phyloP scores from a whole-genome alignment of 805 yeast genomes.

The Isabelozyma rhagii region DNA sequence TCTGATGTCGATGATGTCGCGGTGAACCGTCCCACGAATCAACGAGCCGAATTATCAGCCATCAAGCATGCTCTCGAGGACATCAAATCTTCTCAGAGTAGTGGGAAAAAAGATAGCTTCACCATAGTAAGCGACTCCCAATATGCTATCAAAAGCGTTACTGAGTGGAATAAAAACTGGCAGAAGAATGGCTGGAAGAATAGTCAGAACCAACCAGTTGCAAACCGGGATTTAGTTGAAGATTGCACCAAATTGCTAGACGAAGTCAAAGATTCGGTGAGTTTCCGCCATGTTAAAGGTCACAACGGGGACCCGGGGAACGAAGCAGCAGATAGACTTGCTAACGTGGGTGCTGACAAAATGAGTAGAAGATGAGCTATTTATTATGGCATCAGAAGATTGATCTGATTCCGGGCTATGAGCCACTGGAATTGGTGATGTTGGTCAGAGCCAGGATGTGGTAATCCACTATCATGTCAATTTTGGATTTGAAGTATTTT shows the following conservation, averaged over 20 bases:
- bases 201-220: slow-evolving; percentile 42
- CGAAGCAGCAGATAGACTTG: slow-evolving; percentile 72
- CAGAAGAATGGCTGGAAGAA: slow-evolving; percentile 50
- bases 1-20: slow-evolving; percentile 16
- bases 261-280: not conserved
- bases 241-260: slow-evolving; percentile 16
- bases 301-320: slow-evolving; percentile 72
- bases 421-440: too few relatives aligned
- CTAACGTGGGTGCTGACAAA: slow-evolving; percentile 57
- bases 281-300: slow-evolving; percentile 63
- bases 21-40: slow-evolving; percentile 57
- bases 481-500: too few relatives aligned
- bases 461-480: too few relatives aligned
- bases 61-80: slow-evolving; percentile 51
- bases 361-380: slow-evolving; percentile 7
- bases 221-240: slow-evolving; percentile 51
- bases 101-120: slow-evolving; percentile 22
- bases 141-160: slow-evolving; percentile 56
- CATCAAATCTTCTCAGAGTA: slow-evolving; percentile 27
- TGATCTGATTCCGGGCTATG: not conserved
- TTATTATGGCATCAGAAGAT: not conserved
- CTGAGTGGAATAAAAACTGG: slow-evolving; percentile 61
- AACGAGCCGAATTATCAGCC: slow-evolving; percentile 77
- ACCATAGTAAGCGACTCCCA: slow-evolving; percentile 67
- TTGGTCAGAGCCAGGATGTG: too few relatives aligned